Evolutionary conservation across 2,329 filamentous ascomycete species (phyloP), one percentile per base, ranked within the genome.

Genomic region (Claviceps sp.): DNA sequence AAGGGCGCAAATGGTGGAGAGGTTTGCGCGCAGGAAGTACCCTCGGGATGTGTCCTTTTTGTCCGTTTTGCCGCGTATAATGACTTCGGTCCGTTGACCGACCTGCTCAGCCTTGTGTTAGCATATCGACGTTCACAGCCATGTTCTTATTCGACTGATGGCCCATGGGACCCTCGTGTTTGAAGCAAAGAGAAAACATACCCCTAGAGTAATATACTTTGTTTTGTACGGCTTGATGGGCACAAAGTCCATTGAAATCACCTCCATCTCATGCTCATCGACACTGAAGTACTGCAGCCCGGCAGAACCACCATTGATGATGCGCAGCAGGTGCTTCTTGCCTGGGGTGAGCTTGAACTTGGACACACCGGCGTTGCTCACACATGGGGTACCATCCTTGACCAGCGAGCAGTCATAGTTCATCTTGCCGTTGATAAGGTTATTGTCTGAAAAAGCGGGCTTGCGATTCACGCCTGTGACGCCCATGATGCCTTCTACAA

Each of bases 161-260:
- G 9, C 26, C 9, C 6, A 29, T 29, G 29, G 3, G 29, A 29
- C 29, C 4, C 29, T 29, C 29, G 8, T 23, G n/a, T 29, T 29
- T 29, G 8, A 20, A 20, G 39, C 14, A n/a, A 17, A 43, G 9
- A 4, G 11, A 2, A 43, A 22, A 43, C 45, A 13, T 36, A 46
- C 45, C n/a, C 45, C 45, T 3, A 46, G 45, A 13, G 45, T 46
- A 16, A 46, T 46, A n/a, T 46, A 46, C 5, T 46, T 46, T 4
- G 78, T 73, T 0, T 64, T 63, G 54, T 75, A 83, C 0, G 80
- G 79, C 23, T 68, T 58, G 23, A 84, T 70, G 2, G 79, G 77
- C 0, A 83, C 76, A 4, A 83, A 64, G 53, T 82, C 81, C n/a
- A 64, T 67, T 0, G 73, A 69, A 40, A 84, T 79, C 38, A 84